phyloP scores from a whole-genome alignment of 805 yeast species.

The Kuraishia cidri region DNA sequence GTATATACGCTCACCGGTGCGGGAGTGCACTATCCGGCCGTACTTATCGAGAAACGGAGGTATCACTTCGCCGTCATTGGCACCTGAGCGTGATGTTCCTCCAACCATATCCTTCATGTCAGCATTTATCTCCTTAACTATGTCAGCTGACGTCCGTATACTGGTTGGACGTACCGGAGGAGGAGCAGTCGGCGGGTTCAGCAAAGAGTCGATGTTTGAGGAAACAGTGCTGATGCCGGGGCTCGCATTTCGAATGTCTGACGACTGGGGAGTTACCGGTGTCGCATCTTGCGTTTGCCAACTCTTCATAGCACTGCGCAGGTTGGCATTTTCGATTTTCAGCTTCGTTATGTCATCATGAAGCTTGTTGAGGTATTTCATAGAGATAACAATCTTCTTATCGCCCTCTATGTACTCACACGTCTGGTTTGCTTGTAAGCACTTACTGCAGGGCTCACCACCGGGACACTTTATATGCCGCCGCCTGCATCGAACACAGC shows the following conservation, averaged over 20 bases:
- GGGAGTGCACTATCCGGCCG: constrained; percentile 63
- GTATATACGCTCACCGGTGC: constrained; percentile 68
- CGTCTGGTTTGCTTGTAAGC: constrained; percentile 40
- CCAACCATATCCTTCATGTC: not conserved
- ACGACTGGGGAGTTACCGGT: not conserved
- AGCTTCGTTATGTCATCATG: constrained; percentile 60
- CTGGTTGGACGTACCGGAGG: no score
- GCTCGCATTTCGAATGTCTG: no score
- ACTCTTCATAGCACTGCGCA: constrained; percentile 33
- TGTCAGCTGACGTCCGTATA: no score
- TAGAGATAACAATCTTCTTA: constrained; percentile 62
- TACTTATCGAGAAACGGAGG: constrained; percentile 66
- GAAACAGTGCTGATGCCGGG: not conserved
- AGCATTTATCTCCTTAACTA: no score
- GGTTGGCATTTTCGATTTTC: constrained; percentile 55
- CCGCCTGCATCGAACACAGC: constrained; percentile 58
- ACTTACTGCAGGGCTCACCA: constrained; percentile 63
- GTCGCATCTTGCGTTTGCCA: not conserved
- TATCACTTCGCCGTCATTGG: constrained; percentile 37
- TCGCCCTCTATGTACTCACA: constrained; percentile 72
- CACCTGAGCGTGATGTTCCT: not conserved
- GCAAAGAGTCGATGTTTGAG: not conserved
- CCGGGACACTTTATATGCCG: constrained; percentile 76
- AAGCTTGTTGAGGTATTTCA: constrained; percentile 56
- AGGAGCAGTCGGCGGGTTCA: not conserved